Evolutionary conservation across 768 basidiomycete species (phyloP).

Genomic region (Boletus reticulatus): DNA sequence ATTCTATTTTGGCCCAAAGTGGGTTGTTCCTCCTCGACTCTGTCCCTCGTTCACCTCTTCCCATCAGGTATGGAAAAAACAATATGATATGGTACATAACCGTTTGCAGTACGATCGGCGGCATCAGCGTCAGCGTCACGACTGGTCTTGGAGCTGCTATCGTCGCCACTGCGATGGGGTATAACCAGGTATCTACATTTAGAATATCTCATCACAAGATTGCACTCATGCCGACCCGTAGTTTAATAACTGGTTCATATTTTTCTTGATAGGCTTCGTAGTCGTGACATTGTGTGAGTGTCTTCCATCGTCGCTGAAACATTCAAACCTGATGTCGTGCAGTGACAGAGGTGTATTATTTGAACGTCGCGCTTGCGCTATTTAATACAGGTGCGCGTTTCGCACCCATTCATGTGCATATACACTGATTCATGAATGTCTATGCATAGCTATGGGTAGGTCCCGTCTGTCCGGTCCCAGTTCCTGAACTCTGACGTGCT

Average conservation of each 20-base stretch:
- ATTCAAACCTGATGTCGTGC: constrained; percentile 5
- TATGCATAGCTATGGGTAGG: constrained; percentile 61
- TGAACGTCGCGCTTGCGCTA: constrained; percentile 92
- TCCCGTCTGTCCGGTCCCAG: constrained; percentile 7
- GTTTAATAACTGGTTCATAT: constrained; percentile 93
- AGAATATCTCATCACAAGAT: not conserved
- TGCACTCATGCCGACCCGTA: constrained; percentile 29
- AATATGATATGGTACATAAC: constrained; percentile 95
- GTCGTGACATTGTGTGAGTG: constrained; percentile 72
- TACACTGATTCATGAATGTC: not conserved
- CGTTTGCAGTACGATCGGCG: constrained; percentile 96
- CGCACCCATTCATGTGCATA: not conserved
- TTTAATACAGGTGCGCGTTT: constrained; percentile 78
- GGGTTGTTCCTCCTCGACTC: constrained; percentile 19
- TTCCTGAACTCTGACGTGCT: constrained; percentile 18
- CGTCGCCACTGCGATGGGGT: constrained; percentile 69
- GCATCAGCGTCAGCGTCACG: constrained; percentile 91
- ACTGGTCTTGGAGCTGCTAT: constrained; percentile 92
- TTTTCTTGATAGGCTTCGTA: constrained; percentile 84
- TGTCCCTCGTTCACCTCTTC: not conserved
- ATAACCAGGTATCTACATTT: constrained; percentile 62
- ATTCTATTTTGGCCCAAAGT: constrained; percentile 81
- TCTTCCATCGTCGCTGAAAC: not conserved
- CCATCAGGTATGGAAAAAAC: constrained; percentile 73
- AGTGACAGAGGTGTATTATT: constrained; percentile 92